Base-by-base conservation (phyloP, 352 stramenopile genomes). In the Globisporangium carolinianum region DNA sequence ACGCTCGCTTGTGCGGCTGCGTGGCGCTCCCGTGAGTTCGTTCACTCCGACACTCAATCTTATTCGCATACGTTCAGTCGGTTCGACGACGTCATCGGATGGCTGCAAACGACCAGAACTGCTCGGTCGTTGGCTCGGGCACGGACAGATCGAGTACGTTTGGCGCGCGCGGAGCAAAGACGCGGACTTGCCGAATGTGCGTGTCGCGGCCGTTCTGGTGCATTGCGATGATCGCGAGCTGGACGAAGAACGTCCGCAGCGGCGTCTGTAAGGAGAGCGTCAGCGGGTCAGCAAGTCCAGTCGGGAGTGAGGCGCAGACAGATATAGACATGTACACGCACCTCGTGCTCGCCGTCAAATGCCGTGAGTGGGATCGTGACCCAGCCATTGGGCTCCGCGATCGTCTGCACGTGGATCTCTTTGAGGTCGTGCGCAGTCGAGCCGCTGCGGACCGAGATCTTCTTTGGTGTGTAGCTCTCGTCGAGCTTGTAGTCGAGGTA, bases 121-220 rank as follows among this genome's bases (percentile, higher is more conserved):
- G 69, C 47, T 76, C 79, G 12, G 79, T 89, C 42, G 82, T 79
- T 8, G 70, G 61, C 57, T 87, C 76, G 2, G 76, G 75, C 18
- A 84, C 60, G 4, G 61, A 75, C 57, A 66, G 76, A 58, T 85
- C 76, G 9, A 92, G 58, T 15, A 71, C 60, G 24, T 75, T 81
- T 24, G 62, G 35, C 60, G 89, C 69, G 5, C 89, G 69, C 14
- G 91, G 87, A 15, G 91, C 81, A 66, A 87, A 98, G 49, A 98
- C 72, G 57, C 96, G 97, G 41, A 97, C 81, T 54, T 98, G 94
- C 35, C 96, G 84, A 35, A 98, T 91, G 62, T 98, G 95, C 10
- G 94, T 98, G 65, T 98, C 96, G 35, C 92, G 75, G 37, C 96
- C 97, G 74, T 99, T 99, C 75, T 99, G 96, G 71, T 99, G 96